These are phyloP conservation scores for Colletotrichum navitas DNA, from an alignment of 2,329 filamentous ascomycete species.

Conservation along the genomic window DNA sequence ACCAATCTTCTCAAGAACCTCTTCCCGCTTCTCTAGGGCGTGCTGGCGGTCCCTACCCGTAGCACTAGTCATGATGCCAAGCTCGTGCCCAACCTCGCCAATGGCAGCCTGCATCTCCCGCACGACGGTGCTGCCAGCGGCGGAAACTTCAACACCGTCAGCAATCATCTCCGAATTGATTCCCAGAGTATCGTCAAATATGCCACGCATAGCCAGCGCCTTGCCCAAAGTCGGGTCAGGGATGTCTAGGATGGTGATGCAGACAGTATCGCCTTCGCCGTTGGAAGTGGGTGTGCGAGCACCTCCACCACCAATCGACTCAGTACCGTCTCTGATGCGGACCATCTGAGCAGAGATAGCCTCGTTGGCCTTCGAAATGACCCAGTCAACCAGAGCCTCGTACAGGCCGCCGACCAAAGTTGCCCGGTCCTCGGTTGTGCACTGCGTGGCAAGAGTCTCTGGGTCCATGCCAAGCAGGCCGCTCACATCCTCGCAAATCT, in stretches of 20 bases:
- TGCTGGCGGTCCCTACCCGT: slow-evolving; percentile 80
- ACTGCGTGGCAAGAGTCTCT: slow-evolving; percentile 81
- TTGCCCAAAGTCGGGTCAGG: slow-evolving; percentile 85
- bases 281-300: slow-evolving; percentile 74
- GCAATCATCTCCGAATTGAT: slow-evolving; percentile 99
- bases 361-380: slow-evolving; percentile 88
- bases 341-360: slow-evolving; percentile 83
- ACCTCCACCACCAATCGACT: slow-evolving; percentile 74
- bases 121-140: slow-evolving; percentile 83
- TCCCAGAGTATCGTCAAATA: slow-evolving; percentile 92
- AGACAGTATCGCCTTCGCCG: slow-evolving; percentile 86
- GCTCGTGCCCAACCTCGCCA: slow-evolving; percentile 79
- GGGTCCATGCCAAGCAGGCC: slow-evolving; percentile 89
- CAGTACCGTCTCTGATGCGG: slow-evolving; percentile 73
- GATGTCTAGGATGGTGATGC: slow-evolving; percentile 88
- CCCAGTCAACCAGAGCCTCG: slow-evolving; percentile 94
- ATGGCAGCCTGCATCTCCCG: slow-evolving; percentile 90
- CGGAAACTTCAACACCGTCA: slow-evolving; percentile 83
- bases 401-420: slow-evolving; percentile 89
- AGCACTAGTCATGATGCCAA: slow-evolving; percentile 79
- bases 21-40: slow-evolving; percentile 84
- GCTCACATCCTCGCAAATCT: slow-evolving; percentile 90
- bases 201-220: slow-evolving; percentile 86
- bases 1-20: slow-evolving; percentile 86
- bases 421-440: slow-evolving; percentile 86